Evolutionary conservation across 2,329 filamentous ascomycete species (phyloP), one percentile per base, ranked within the genome.

Genomic region (Sclerotiophoma versabilis): DNA sequence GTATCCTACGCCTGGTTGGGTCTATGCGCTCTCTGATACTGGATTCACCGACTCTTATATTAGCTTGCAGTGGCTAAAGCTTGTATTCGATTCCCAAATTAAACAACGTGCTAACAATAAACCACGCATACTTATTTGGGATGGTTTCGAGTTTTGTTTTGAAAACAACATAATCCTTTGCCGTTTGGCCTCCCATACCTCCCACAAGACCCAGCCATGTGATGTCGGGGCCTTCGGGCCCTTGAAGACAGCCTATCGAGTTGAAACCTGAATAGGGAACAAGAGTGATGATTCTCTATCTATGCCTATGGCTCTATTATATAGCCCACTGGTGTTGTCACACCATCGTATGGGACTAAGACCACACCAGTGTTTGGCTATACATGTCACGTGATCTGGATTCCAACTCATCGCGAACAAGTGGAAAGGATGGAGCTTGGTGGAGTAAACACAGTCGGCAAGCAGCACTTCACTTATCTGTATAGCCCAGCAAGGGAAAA

Each of bases 81-180:
- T 46, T 45, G 57, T 77, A 2, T 76, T 76, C 60, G 54, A 77
- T 58, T 70, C 68, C n/a, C 27, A 71, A 58, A 76, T 70, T 7
- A 70, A 62, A 61, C 58, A 45, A 43, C 52, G 44, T 47, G 72
- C 69, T 49, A 62, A 72, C 20, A 26, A 58, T 10, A 71, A 65
- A 52, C 71, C 62, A 57, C 68, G 69, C 1, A 46, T 75, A 8
- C 62, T 75, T 26, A 74, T 76, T 23, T 70, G 50, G 17, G 64
- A 77, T 50, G 60, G 74, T 39, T 75, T 37, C 8, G 33, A 37
- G 15, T 37, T 37, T 12, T 12, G 33, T 17, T 22, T 37, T 3
- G 19, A 37, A 17, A 37, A 37, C 17, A 37, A 37, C 17, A 37
- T 37, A 7, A 37, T 22, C 10, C 19, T 37, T 7, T 37, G 15